These are phyloP conservation scores for Xerocomus nothofagi DNA, from an alignment of 1,284 basidiomycete genomes.

Conservation along the genomic window DNA sequence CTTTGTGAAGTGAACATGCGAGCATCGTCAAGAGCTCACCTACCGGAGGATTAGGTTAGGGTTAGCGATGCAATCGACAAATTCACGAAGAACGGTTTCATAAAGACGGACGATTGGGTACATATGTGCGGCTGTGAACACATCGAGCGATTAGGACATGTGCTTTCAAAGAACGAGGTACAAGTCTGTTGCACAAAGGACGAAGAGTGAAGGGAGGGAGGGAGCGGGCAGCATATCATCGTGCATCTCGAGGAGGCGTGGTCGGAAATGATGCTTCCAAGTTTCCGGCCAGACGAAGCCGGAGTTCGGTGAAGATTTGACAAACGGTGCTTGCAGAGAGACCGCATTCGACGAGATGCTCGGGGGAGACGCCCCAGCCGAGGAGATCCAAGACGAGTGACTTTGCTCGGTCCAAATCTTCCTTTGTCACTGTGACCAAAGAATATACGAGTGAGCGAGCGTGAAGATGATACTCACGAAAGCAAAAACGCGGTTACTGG, in stretches of 20 bases:
- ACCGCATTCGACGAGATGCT: slow-evolving; percentile 44
- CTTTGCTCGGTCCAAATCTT: slow-evolving; percentile 40
- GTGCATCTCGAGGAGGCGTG: not conserved
- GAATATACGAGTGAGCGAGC: not conserved
- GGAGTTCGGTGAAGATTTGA: slow-evolving; percentile 42
- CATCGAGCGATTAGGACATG: not conserved
- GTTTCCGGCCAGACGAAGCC: slow-evolving; percentile 36
- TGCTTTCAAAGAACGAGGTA: not conserved
- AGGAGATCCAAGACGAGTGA: slow-evolving; percentile 45
- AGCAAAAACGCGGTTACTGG: slow-evolving; percentile 11
- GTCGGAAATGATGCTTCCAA: not conserved
- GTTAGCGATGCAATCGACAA: not conserved
- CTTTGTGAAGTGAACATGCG: not conserved
- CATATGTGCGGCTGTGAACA: not conserved
- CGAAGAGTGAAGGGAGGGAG: not conserved
- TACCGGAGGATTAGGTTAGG: too few relatives aligned
- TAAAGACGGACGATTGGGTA: not conserved
- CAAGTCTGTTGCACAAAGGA: too few relatives aligned
- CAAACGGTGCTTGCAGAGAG: slow-evolving; percentile 40
- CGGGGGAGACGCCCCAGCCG: slow-evolving; percentile 45
- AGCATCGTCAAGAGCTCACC: not conserved
- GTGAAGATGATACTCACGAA: not conserved
- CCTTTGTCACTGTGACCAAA: slow-evolving; percentile 31
- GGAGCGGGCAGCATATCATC: slow-evolving; percentile 4
- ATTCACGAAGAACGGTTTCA: not conserved